Evolutionary conservation across 2,329 filamentous ascomycete genomes (phyloP), one percentile per base, ranked within the genome.

Genomic region (Parastagonospora nodorum): DNA sequence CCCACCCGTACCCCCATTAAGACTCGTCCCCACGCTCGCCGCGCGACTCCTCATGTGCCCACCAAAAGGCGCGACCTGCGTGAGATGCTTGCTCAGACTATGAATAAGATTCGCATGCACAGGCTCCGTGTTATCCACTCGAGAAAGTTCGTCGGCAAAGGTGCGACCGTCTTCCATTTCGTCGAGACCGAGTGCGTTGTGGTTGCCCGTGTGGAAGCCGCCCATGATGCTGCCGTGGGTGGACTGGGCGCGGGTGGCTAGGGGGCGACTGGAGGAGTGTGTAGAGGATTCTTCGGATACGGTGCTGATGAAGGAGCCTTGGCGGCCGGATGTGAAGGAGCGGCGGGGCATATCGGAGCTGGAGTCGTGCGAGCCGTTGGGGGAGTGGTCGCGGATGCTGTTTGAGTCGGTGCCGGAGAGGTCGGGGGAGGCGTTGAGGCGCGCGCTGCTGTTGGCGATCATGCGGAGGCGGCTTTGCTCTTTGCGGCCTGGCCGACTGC

Each of bases 401-500:
- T 65, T 66, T 6, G 61, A 64, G 28, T 73, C 69, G 19, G 66
- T 68, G 30, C 61, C 63, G 0, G 67, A 69, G 27, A 68, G 61
- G 19, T 73, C 68, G 11, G 71, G 69, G 1, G 65, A 69, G 2
- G 63, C 63, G 32, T 54, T 67, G 41, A 86, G 75, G 33, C 93
- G 79, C 15, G 88, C 85, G 31, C 86, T 88, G 64, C 84, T 89
- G 51, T 85, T 92, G n/a, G 90, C 91, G 50, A 96, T 80, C 72
- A 97, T 92, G 36, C 92, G 85, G 30, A 95, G 81, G 55, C 88
- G 87, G 66, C 82, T 88, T 66, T 90, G 87, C 69, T 94, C 89
- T 51, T 89, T 87, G 28, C 39, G 38, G 45, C 86, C 89, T 57
- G 80, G 90, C 1, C 93, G 92, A 4, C 92, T 86, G 69, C 96